Percentiles rank a stretch among this genome's conserved stretches.
phyloP scores from a whole-genome alignment of 2,329 filamentous ascomycete genomes.

The Colletotrichum sp. region DNA sequence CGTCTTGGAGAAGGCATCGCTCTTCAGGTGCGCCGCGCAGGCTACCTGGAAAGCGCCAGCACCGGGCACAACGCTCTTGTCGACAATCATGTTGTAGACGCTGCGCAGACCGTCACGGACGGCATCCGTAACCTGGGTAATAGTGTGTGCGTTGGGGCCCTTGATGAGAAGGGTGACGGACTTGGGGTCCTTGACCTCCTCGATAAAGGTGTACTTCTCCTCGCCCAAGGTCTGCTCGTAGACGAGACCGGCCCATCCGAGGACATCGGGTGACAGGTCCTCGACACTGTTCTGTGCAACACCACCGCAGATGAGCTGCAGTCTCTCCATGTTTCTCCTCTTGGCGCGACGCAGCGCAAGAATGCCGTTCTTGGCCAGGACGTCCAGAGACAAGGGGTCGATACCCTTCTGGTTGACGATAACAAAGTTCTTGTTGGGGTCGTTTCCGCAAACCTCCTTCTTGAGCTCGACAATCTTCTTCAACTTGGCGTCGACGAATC shows the following conservation, averaged over 20 bases:
- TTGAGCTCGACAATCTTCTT: constrained; percentile 98
- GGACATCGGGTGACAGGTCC: constrained; percentile 82
- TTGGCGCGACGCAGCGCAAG: constrained; percentile 93
- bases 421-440: constrained; percentile 94
- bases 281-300: constrained; percentile 95
- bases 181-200: constrained; percentile 98
- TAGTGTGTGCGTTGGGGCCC: constrained; percentile 95
- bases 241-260: constrained; percentile 95
- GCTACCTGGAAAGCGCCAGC: constrained; percentile 96
- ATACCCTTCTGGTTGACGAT: constrained; percentile 99
- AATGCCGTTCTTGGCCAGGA: constrained; percentile 97
- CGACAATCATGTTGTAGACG: constrained; percentile 99
- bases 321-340: constrained; percentile 97
- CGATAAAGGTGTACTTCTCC: constrained; percentile 98
- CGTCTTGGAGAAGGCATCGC: constrained; percentile 84
- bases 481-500: constrained; percentile 94
- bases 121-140: constrained; percentile 94
- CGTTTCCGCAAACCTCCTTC: constrained; percentile 94
- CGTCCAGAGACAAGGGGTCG: constrained; percentile 92
- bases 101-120: constrained; percentile 93
- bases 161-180: constrained; percentile 98
- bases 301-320: constrained; percentile 94
- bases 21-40: constrained; percentile 84
- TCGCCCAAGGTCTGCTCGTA: constrained; percentile 98
- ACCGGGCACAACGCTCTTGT: constrained; percentile 92